Conservation (phyloP, 441 rosid genomes). For the Adansonia rubrostipa region DNA sequence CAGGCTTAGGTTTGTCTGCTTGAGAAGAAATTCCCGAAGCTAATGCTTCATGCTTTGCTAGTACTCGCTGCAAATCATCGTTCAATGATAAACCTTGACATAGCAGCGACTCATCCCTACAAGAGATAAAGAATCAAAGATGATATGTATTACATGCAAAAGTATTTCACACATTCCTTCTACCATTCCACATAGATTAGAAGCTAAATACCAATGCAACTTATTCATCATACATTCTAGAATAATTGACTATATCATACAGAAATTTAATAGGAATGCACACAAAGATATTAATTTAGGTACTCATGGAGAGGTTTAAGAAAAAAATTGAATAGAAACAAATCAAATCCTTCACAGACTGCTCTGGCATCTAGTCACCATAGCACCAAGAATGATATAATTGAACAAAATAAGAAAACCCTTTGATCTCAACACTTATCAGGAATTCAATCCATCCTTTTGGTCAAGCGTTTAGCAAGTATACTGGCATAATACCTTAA, state of each 20-base stretch:
- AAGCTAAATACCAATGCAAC: background rate
- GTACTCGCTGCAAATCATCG: conserved; percentile 95
- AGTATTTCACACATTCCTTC: conserved; percentile 8
- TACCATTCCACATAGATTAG: background rate
- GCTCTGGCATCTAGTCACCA: conserved; percentile 1
- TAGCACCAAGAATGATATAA: background rate
- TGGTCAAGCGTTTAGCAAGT: background rate
- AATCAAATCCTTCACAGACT: background rate
- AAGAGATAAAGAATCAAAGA: conserved; percentile 13
- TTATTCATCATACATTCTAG: background rate
- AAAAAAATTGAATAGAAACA: background rate
- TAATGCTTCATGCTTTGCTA: conserved; percentile 85
- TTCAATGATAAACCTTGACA: conserved; percentile 89
- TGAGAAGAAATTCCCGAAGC: conserved; percentile 67
- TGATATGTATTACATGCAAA: background rate
- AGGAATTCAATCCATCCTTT: background rate
- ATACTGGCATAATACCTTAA: background rate
- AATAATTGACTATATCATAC: background rate
- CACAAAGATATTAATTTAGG: background rate
- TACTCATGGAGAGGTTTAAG: background rate
- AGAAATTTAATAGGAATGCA: background rate
- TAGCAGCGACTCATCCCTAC: conserved; percentile 91
- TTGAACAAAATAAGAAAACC: background rate
- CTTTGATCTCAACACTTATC: background rate
- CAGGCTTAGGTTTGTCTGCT: conserved; percentile 57